Evolutionary conservation across 257 asterid genomes (phyloP), one percentile per base, ranked within the genome.

Genomic region (Craterostigma plantagineum): DNA sequence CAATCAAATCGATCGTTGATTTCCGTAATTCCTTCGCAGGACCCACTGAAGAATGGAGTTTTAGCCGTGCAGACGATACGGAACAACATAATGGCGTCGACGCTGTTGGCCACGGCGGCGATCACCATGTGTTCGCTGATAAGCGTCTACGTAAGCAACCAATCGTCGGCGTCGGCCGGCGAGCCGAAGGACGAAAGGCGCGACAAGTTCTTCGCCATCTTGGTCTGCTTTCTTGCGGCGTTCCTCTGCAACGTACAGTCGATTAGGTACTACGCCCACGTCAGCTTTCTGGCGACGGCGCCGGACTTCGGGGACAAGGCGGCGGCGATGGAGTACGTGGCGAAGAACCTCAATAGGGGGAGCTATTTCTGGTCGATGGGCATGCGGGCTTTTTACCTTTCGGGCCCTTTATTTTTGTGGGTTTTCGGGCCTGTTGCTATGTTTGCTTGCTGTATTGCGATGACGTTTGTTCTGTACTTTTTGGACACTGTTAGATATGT

Each of bases 61-160:
- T 55, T 85, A 62, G 73, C 91, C 8, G 76, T 85, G 56, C 92
- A 85, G 62, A 81, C 96, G 1, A 53, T 81, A 45, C 91, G 92
- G 51, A 85, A 85, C 81, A 81, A 77, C 51, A 85, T 85, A 58
- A 85, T 85, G 96, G 96, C 96, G 0, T 81, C 96, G 0, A 85
- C 96, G 0, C 79, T 85, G 23, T 60, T 85, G 54, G 96, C 94
- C 1, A 77, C 96, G 2, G 61, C 73, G 12, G 87, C 95, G 45
- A 79, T 84, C 53, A 69, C 92, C 42, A 87, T 84, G 15, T 67
- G 93, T 71, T 84, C 95, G 11, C 45, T 83, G 13, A 79, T 83
- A 47, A 64, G 92, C 18, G 95, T 83, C n/a, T 82, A 65, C 0
- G 85, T 71, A n/a, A 75, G 90, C 69, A 76, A 73, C 54, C 45